Conservation (phyloP, 108 stramenopile species). For the Cyclotella cryptica region DNA sequence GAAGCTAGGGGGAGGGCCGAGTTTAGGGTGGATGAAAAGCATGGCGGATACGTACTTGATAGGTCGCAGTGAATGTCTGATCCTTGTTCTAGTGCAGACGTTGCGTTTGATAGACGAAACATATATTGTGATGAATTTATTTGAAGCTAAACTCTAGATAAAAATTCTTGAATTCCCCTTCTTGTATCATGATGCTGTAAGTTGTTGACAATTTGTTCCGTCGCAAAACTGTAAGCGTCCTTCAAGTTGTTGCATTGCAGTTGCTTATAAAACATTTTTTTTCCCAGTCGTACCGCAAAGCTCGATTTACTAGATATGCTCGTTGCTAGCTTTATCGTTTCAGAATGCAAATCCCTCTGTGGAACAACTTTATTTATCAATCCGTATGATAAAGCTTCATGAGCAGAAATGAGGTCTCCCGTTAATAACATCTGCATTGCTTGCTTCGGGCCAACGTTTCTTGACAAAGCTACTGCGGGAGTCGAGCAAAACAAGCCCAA, state of each 20-base stretch:
- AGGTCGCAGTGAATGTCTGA: slow-evolving; percentile 27
- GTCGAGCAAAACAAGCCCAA: slow-evolving; percentile 83
- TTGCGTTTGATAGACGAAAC: too few relatives aligned
- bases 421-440: slow-evolving; percentile 88
- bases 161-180: slow-evolving; percentile 65
- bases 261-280: slow-evolving; percentile 66
- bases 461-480: slow-evolving; percentile 71
- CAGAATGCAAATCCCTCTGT: slow-evolving; percentile 25
- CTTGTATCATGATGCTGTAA: slow-evolving; percentile 60
- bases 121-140: too few relatives aligned
- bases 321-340: slow-evolving; percentile 49
- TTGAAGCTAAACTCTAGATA: slow-evolving; percentile 62
- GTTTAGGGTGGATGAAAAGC: slow-evolving; percentile 43
- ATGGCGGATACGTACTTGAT: slow-evolving; percentile 55
- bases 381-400: slow-evolving; percentile 61
- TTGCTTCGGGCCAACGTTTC: slow-evolving; percentile 60
- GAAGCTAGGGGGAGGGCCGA: slow-evolving; percentile 51
- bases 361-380: slow-evolving; percentile 57
- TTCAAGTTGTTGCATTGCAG: slow-evolving; percentile 44
- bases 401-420: slow-evolving; percentile 65
- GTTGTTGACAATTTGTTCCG: slow-evolving; percentile 64
- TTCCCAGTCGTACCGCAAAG: slow-evolving; percentile 61
- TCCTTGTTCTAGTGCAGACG: too few relatives aligned
- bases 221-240: slow-evolving; percentile 66
- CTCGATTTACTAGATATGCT: slow-evolving; percentile 62